Percentiles rank a stretch among this genome's conserved stretches.
phyloP scores from a whole-genome alignment of 169 alveolate species.

The Cryptosporidium viatorum region DNA sequence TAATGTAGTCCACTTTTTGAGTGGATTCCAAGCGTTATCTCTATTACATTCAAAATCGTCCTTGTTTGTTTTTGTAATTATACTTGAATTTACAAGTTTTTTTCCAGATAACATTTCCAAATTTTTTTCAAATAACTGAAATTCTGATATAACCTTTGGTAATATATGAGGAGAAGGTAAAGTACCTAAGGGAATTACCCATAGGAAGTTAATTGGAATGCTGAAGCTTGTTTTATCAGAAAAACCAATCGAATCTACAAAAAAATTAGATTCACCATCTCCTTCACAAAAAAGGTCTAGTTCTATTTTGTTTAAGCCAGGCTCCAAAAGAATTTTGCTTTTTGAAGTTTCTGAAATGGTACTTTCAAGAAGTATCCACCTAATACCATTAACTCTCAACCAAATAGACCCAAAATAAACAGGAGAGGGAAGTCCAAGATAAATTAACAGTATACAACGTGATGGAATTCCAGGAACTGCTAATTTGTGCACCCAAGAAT shows the following conservation, averaged over 20 bases:
- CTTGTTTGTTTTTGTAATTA: background rate
- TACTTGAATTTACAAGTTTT: background rate
- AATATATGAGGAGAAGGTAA: constrained; percentile 74
- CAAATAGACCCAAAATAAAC: constrained; percentile 23
- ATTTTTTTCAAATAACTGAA: constrained; percentile 14
- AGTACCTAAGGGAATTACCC: constrained; percentile 69
- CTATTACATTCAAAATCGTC: constrained; percentile 36
- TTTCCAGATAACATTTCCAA: background rate
- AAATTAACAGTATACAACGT: background rate
- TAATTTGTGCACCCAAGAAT: constrained; percentile 14
- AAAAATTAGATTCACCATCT: background rate
- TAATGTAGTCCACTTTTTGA: constrained; percentile 59
- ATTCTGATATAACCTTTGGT: constrained; percentile 31
- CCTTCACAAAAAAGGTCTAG: constrained; percentile 32
- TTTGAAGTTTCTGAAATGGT: background rate
- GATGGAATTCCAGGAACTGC: constrained; percentile 33
- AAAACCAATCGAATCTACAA: constrained; percentile 45
- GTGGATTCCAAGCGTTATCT: constrained; percentile 65
- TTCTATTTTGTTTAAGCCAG: constrained; percentile 48
- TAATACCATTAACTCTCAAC: constrained; percentile 34
- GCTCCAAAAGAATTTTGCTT: constrained; percentile 17
- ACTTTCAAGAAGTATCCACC: constrained; percentile 54
- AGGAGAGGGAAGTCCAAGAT: constrained; percentile 27
- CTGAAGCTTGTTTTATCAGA: constrained; percentile 8
- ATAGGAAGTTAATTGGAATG: constrained; percentile 53